A percentile compares a stretch with the other conserved stretches of the same genome.
Conservation (phyloP, 495 filamentous ascomycete species). For the Chlorociboria aeruginascens region DNA sequence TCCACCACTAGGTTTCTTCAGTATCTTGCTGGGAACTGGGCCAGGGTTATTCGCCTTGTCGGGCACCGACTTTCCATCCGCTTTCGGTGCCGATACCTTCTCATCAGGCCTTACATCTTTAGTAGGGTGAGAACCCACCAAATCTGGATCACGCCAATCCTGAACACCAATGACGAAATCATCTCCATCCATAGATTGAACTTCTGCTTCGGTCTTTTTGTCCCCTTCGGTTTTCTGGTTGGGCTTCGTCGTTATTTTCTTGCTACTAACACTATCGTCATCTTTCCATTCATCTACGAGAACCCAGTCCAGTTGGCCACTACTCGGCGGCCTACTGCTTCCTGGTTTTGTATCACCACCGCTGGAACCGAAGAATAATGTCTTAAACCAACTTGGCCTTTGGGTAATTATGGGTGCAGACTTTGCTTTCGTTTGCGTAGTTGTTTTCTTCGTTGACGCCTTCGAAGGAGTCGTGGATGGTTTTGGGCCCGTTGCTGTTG, state of each 20-base stretch:
- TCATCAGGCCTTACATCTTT: slow-evolving; percentile 7
- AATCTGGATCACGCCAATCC: slow-evolving; percentile 82
- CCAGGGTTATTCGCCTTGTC: not conserved
- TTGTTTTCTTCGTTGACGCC: slow-evolving; percentile 3
- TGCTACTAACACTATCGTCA: slow-evolving; percentile 22
- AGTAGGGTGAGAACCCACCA: slow-evolving; percentile 29
- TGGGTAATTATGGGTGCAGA: slow-evolving; percentile 19
- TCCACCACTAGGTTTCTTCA: slow-evolving; percentile 17
- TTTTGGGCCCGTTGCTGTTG: slow-evolving; percentile 12
- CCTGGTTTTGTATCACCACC: slow-evolving; percentile 28
- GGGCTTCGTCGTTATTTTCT: slow-evolving; percentile 13
- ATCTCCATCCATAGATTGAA: slow-evolving; percentile 35
- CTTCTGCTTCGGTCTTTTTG: slow-evolving; percentile 15
- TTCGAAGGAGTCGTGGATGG: slow-evolving; percentile 4
- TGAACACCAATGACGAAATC: slow-evolving; percentile 86
- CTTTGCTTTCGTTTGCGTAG: slow-evolving; percentile 8
- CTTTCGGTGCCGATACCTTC: slow-evolving; percentile 6
- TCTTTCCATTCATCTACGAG: slow-evolving; percentile 56
- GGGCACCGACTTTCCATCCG: slow-evolving; percentile 15
- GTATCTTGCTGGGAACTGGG: slow-evolving; percentile 5
- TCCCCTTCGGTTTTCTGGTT: slow-evolving; percentile 17
- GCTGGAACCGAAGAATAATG: slow-evolving; percentile 43
- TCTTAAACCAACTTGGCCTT: slow-evolving; percentile 53
- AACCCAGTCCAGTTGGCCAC: slow-evolving; percentile 73
- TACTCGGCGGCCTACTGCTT: slow-evolving; percentile 63